Evolutionary conservation across 768 basidiomycete species (phyloP).

Genomic region (Hirschioporus abietinus): DNA sequence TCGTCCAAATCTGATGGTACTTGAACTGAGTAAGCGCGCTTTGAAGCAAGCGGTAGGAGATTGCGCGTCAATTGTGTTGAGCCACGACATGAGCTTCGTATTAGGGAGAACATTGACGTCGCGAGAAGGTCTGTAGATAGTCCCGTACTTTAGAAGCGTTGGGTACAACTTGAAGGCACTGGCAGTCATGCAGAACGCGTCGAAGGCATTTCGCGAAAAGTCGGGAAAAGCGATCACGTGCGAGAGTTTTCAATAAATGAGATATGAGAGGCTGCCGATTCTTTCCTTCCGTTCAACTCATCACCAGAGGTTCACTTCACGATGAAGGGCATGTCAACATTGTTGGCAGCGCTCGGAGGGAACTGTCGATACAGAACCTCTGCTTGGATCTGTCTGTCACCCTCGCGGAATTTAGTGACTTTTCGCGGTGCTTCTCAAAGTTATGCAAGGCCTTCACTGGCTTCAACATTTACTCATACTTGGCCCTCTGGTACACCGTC

Average conservation of each 20-base stretch:
- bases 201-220: background rate
- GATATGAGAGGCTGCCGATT: background rate
- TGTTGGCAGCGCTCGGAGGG: background rate
- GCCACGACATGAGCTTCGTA: background rate
- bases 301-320: background rate
- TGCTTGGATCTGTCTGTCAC: background rate
- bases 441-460: background rate
- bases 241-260: background rate
- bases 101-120: background rate
- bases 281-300: background rate
- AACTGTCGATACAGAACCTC: background rate
- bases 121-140: background rate
- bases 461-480: background rate
- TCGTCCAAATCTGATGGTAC: constrained; percentile 30
- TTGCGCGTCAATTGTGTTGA: background rate
- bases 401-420: background rate
- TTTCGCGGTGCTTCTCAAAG: background rate
- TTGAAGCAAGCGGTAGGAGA: background rate
- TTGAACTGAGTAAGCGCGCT: constrained; percentile 3
- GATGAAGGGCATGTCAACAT: background rate
- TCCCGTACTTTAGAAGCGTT: too few relatives aligned
- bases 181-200: too few relatives aligned
- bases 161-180: too few relatives aligned
- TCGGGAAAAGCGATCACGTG: background rate
- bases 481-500: background rate